These are phyloP conservation scores for Aspergillus brasiliensis DNA, from an alignment of 2,329 filamentous ascomycete species.

Conservation along the genomic window DNA sequence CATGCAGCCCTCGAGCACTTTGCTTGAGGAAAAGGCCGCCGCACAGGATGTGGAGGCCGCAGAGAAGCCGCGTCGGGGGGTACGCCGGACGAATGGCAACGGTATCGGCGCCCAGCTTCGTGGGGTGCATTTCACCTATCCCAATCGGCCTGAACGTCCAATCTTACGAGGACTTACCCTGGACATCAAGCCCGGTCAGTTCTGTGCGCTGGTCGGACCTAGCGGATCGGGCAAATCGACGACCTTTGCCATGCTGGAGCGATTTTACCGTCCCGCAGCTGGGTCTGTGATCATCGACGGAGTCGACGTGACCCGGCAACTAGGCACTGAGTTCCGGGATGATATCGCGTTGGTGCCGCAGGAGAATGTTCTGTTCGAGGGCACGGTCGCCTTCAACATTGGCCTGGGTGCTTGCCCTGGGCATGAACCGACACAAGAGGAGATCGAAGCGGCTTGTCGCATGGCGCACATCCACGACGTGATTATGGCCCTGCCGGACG, in stretches of 20 bases:
- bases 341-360: constrained; percentile 52
- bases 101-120: constrained; percentile 58
- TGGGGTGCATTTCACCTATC: constrained; percentile 67
- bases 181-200: constrained; percentile 60
- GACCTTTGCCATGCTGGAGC: constrained; percentile 58
- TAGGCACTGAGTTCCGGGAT: constrained; percentile 45
- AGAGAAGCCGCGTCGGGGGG: constrained; percentile 6
- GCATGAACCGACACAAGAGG: constrained; percentile 57
- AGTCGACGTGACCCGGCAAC: constrained; percentile 46
- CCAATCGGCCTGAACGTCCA: constrained; percentile 59
- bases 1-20: constrained; percentile 12
- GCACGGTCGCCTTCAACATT: constrained; percentile 52
- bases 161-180: constrained; percentile 62
- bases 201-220: constrained; percentile 65
- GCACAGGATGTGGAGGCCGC: constrained; percentile 24
- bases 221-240: constrained; percentile 69
- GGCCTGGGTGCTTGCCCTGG: constrained; percentile 53
- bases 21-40: constrained; percentile 25
- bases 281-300: constrained; percentile 57
- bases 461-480: constrained; percentile 72
- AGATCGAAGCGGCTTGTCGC: constrained; percentile 67
- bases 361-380: constrained; percentile 52
- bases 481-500: constrained; percentile 63
- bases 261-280: constrained; percentile 55
- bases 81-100: constrained; percentile 18